Percentiles rank a stretch among this genome's conserved stretches.
These are phyloP conservation scores for Myriosclerotinia duriaeana DNA, from an alignment of 2,329 filamentous ascomycete species.

Conservation along the genomic window DNA sequence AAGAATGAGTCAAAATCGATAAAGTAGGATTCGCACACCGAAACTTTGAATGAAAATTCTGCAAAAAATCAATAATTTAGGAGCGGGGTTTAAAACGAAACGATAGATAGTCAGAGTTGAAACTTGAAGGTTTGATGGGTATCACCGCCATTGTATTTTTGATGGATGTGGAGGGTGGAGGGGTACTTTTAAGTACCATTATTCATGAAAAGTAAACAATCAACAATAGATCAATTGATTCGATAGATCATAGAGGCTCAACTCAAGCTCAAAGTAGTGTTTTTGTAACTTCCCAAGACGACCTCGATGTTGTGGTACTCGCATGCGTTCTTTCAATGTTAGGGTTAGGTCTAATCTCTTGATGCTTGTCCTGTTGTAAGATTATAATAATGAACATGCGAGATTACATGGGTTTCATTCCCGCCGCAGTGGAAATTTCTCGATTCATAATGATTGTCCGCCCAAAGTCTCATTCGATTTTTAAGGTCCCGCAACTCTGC, in stretches of 20 bases:
- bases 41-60: constrained; percentile 15
- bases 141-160: not conserved
- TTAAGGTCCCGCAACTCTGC: constrained; percentile 4
- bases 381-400: too few relatives aligned
- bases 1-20: constrained; percentile 12
- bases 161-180: not conserved
- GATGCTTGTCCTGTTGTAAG: too few relatives aligned
- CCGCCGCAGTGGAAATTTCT: constrained; percentile 5
- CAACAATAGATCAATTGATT: too few relatives aligned
- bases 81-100: not conserved
- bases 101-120: not conserved
- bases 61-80: not conserved
- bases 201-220: not conserved
- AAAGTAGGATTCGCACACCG: constrained; percentile 9
- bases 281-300: too few relatives aligned
- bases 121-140: not conserved
- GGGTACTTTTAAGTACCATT: not conserved
- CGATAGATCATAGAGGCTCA: too few relatives aligned
- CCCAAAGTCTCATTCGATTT: constrained; percentile 7
- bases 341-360: constrained; percentile 9
- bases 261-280: not conserved
- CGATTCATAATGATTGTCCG: not conserved
- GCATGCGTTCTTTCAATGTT: not conserved
- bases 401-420: not conserved
- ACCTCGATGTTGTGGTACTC: not conserved